These are phyloP conservation scores for Phytopythium litorale DNA, from an alignment of 352 stramenopile genomes.

Conservation along the genomic window DNA sequence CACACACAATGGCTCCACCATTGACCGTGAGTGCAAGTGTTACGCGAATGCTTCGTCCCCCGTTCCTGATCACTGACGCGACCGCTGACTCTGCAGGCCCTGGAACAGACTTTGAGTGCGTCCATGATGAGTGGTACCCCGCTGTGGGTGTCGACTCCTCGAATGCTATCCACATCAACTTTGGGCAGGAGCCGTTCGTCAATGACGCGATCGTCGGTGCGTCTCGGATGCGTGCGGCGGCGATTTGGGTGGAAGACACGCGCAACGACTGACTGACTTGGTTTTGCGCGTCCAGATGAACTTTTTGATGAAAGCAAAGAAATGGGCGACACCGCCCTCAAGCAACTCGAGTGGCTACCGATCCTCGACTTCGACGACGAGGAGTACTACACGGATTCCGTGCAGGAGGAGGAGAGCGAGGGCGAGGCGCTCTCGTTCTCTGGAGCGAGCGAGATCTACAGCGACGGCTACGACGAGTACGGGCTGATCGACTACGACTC, in stretches of 20 bases:
- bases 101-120: conserved; percentile 17
- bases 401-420: conserved; percentile 15
- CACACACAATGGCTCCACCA: conserved; percentile 23
- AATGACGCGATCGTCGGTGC: conserved; percentile 23
- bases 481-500: conserved; percentile 8
- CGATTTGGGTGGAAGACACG: not conserved
- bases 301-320: conserved; percentile 19
- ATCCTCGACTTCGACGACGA: conserved; percentile 33
- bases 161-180: conserved; percentile 28
- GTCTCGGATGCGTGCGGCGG: not conserved
- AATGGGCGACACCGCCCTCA: conserved; percentile 18
- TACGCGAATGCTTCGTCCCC: not conserved
- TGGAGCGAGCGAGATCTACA: conserved; percentile 11
- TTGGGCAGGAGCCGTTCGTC: conserved; percentile 27
- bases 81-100: not conserved
- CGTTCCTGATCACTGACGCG: not conserved
- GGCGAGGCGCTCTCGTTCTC: not conserved
- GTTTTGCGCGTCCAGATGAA: conserved; percentile 9
- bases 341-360: conserved; percentile 24
- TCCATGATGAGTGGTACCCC: conserved; percentile 28
- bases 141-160: conserved; percentile 26
- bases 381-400: conserved; percentile 7
- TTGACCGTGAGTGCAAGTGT: conserved; percentile 5
- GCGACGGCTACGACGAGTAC: conserved; percentile 24
- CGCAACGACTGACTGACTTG: not conserved